Base-by-base conservation (phyloP, 2,329 filamentous ascomycete genomes). In the Amauroascus verrucosus region DNA sequence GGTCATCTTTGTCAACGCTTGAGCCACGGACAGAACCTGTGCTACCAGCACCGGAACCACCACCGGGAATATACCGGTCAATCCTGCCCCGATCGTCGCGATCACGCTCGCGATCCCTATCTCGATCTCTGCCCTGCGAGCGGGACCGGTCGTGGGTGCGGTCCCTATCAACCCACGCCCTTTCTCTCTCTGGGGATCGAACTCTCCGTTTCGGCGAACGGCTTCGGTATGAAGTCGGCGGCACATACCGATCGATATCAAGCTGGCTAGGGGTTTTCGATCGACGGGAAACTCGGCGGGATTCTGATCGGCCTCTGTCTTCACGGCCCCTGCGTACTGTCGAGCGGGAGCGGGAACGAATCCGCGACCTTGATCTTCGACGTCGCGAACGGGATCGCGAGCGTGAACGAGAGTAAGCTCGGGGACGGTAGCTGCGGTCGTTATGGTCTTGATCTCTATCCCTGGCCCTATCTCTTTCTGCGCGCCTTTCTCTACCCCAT, bases 51-150 rank as follows among this genome's bases (percentile, higher is more conserved):
- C 64, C 62, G 40, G 61, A 56, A 46, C 63, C 64, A 18, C 65
- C 67, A 14, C 62, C 65, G 43, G 73, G 73, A 20, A 74, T 67
- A 56, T 75, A 75, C 22, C 73, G 67, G 58, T 75, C 72, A 57
- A 68, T 63, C 16, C 68, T 60, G 6, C 61, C 49, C 53, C 65
- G 62, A 8, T 67, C 63, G 14, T 65, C 64, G 18, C 65, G 62
- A 8, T 57, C 56, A 20, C 57, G 33, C 32, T 70, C 70, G 18
- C 57, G 22, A 2, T 56, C 54, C 7, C 55, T 24, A 40, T 69
- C 69, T 20, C 54, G 28, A 35, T 55, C 53, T 54, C 61, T 55
- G 14, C 56, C 56, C 22, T 51, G 35, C n/a, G 41, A 44, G 32
- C 48, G 48, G 11, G 47, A 49, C 14, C 47, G 28, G 35, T 43